Percentiles rank a stretch among this genome's conserved stretches.
Evolutionary conservation across 2,329 filamentous ascomycete genomes (phyloP).

Genomic region (Aspergillus novofumigatus): DNA sequence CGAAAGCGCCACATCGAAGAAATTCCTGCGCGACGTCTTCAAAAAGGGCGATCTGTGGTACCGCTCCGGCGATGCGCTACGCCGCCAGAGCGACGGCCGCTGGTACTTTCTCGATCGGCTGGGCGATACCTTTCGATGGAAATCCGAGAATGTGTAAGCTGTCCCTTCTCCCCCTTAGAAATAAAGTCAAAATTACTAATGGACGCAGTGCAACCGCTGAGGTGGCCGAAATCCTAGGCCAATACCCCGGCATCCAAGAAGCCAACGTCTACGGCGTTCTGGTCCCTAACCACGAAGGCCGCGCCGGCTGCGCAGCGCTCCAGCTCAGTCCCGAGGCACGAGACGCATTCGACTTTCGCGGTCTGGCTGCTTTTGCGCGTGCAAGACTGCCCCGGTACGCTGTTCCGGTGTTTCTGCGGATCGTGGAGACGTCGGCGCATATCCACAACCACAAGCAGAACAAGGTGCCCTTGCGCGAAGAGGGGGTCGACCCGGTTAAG

Average conservation of each 20-base stretch:
- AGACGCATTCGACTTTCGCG: constrained; percentile 55
- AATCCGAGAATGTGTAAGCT: constrained; percentile 61
- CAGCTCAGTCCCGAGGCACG: constrained; percentile 52
- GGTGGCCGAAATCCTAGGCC: constrained; percentile 60
- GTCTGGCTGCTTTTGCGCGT: constrained; percentile 56
- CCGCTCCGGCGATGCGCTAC: constrained; percentile 63
- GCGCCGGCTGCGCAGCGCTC: constrained; percentile 59
- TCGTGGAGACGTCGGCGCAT: constrained; percentile 47
- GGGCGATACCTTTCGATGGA: constrained; percentile 73
- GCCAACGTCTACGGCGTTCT: constrained; percentile 68
- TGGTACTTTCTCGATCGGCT: constrained; percentile 68
- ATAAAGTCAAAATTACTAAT: neutral
- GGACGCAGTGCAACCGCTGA: constrained; percentile 51
- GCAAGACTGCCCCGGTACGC: constrained; percentile 66
- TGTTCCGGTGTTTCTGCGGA: constrained; percentile 67
- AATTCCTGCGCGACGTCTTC: constrained; percentile 62
- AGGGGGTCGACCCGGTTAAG: constrained; percentile 59
- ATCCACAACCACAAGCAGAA: constrained; percentile 74
- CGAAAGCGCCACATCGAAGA: constrained; percentile 61
- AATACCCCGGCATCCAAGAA: constrained; percentile 57
- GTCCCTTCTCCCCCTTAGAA: too few species aligned
- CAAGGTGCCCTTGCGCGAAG: constrained; percentile 64
- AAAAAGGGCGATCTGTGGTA: constrained; percentile 65
- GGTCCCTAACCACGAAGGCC: constrained; percentile 63
- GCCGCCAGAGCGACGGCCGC: constrained; percentile 58